Conservation (phyloP, 1,284 basidiomycete species). For the Vanrija sp. region DNA sequence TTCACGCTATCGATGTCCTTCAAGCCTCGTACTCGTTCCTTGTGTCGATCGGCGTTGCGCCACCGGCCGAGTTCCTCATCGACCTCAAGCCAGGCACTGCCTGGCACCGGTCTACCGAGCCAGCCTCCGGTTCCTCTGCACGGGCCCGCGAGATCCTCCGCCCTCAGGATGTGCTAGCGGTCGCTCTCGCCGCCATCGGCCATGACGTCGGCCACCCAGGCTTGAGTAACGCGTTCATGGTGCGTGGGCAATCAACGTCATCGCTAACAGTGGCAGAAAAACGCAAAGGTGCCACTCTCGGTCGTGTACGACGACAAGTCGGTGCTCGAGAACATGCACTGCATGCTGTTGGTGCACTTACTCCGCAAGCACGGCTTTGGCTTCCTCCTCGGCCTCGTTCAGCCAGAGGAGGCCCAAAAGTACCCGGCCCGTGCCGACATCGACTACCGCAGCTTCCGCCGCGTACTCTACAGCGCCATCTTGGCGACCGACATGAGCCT, state of each 20-base stretch:
- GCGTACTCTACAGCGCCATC: conserved; percentile 70
- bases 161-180: conserved; percentile 71
- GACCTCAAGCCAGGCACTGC: conserved; percentile 21
- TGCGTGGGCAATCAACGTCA: conserved; percentile 51
- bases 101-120: conserved; percentile 31
- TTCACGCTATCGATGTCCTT: conserved; percentile 89
- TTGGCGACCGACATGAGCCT: conserved; percentile 91
- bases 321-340: conserved; percentile 90
- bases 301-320: conserved; percentile 83
- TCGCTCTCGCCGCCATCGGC: conserved; percentile 85
- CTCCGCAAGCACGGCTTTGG: conserved; percentile 73
- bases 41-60: conserved; percentile 68
- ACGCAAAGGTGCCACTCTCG: conserved; percentile 80
- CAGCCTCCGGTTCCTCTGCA: conserved; percentile 26
- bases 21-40: conserved; percentile 87
- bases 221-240: conserved; percentile 86
- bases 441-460: conserved; percentile 60
- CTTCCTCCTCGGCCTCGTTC: conserved; percentile 44
- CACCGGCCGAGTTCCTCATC: conserved; percentile 56
- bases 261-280: conserved; percentile 60
- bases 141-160: conserved; percentile 53
- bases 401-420: conserved; percentile 4
- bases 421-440: conserved; percentile 14
- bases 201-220: conserved; percentile 96
- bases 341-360: conserved; percentile 72